Evolutionary conservation across 805 yeast species (phyloP).

Genomic region (Sugiyamaella floridensis): DNA sequence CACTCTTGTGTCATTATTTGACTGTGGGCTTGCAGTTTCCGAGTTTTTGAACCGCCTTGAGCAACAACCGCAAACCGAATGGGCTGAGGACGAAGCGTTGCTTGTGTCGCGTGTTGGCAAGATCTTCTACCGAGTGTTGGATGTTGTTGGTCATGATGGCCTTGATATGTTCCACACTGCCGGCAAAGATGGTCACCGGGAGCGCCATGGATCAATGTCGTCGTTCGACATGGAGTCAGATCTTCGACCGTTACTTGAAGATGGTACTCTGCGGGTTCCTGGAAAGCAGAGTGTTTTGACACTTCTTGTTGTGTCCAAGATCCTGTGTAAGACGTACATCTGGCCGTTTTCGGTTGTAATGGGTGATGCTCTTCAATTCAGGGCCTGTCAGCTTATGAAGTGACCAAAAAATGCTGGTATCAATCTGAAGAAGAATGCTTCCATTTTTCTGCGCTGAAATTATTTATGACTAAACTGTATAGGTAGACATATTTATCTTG

Average conservation of each 20-base stretch:
- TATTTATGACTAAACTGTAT: neutral
- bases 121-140: slow-evolving; percentile 21
- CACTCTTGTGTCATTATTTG: slow-evolving; percentile 30
- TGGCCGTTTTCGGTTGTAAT: slow-evolving; percentile 25
- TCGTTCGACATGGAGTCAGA: slow-evolving; percentile 2
- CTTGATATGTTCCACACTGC: slow-evolving; percentile 3
- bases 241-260: slow-evolving; percentile 1
- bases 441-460: neutral
- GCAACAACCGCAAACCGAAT: slow-evolving; percentile 8
- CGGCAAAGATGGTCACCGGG: neutral
- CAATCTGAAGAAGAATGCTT: neutral
- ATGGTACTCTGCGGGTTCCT: slow-evolving; percentile 9
- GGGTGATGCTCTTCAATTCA: slow-evolving; percentile 19
- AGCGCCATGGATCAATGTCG: neutral
- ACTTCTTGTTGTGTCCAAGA: slow-evolving; percentile 17
- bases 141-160: slow-evolving; percentile 20
- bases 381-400: slow-evolving; percentile 11
- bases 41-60: slow-evolving; percentile 27
- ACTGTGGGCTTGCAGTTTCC: slow-evolving; percentile 32
- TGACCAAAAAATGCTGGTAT: neutral
- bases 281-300: slow-evolving; percentile 16
- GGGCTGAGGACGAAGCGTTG: slow-evolving; percentile 19
- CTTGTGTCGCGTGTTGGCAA: slow-evolving; percentile 18
- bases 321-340: slow-evolving; percentile 18
- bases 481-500: neutral